Conservation (phyloP, 208 protist species). For the Naegleria gruberi region DNA sequence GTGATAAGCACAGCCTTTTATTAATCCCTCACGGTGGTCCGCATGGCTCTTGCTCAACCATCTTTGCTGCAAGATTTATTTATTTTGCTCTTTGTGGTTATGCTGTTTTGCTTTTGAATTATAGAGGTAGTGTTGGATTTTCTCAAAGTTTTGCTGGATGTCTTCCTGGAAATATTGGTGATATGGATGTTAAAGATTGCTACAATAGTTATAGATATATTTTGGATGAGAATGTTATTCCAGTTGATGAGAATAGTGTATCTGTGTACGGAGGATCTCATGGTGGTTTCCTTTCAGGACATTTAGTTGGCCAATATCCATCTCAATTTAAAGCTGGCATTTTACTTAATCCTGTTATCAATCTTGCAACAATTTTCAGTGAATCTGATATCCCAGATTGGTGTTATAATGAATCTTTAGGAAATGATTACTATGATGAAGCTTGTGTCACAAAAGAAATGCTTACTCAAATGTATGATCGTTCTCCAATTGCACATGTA, state of each 20-base stretch:
- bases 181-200: background rate
- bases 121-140: background rate
- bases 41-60: background rate
- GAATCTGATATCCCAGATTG: conserved; percentile 2
- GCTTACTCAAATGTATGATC: background rate
- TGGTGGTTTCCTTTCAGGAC: background rate
- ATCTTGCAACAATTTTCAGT: background rate
- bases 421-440: background rate
- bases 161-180: background rate
- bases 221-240: background rate
- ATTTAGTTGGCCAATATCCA: conserved; percentile 6
- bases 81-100: background rate
- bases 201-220: background rate
- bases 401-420: background rate
- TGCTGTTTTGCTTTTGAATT: background rate
- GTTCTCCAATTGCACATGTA: background rate
- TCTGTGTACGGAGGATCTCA: background rate
- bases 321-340: background rate
- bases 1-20: background rate
- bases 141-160: background rate
- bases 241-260: background rate
- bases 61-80: background rate
- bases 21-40: background rate
- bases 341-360: background rate
- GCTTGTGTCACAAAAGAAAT: background rate